Conservation (phyloP, 1,284 basidiomycete species). For the Malassezia brasiliensis region DNA sequence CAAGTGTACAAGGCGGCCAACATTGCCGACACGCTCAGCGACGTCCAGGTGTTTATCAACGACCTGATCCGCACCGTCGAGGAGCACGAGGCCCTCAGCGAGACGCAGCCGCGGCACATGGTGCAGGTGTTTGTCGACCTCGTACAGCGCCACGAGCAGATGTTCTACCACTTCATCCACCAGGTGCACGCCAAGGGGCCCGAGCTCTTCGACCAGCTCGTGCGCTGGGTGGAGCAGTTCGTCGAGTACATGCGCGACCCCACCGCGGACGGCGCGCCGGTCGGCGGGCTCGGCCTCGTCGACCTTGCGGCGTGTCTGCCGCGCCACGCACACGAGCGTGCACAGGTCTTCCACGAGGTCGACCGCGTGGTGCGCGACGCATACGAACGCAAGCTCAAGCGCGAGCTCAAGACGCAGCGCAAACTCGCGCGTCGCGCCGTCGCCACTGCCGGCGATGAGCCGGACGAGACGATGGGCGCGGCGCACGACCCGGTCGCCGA, state of each 20-base stretch:
- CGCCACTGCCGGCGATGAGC: conserved; percentile 23
- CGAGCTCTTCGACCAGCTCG: conserved; percentile 81
- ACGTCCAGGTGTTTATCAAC: conserved; percentile 87
- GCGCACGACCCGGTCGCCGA: conserved; percentile 34
- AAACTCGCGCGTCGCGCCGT: conserved; percentile 34
- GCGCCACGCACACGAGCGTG: conserved; percentile 29
- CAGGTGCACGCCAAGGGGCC: conserved; percentile 97
- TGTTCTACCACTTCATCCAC: conserved; percentile 95
- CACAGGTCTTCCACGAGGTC: conserved; percentile 34
- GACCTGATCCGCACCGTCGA: conserved; percentile 94
- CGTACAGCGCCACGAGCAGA: conserved; percentile 82
- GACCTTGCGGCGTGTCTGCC: conserved; percentile 43
- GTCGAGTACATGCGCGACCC: conserved; percentile 72
- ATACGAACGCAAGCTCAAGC: conserved; percentile 40
- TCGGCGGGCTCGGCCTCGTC: conserved; percentile 27
- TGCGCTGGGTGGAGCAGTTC: conserved; percentile 95
- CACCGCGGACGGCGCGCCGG: not conserved
- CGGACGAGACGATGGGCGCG: conserved; percentile 7
- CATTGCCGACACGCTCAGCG: conserved; percentile 83
- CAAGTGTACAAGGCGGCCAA: conserved; percentile 96
- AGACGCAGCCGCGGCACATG: conserved; percentile 71
- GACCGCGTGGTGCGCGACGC: conserved; percentile 40
- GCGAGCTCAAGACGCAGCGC: conserved; percentile 40
- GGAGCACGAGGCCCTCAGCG: conserved; percentile 71
- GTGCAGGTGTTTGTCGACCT: conserved; percentile 91